Evolutionary conservation across 2,329 filamentous ascomycete genomes (phyloP).

Genomic region (Colletotrichum horii): DNA sequence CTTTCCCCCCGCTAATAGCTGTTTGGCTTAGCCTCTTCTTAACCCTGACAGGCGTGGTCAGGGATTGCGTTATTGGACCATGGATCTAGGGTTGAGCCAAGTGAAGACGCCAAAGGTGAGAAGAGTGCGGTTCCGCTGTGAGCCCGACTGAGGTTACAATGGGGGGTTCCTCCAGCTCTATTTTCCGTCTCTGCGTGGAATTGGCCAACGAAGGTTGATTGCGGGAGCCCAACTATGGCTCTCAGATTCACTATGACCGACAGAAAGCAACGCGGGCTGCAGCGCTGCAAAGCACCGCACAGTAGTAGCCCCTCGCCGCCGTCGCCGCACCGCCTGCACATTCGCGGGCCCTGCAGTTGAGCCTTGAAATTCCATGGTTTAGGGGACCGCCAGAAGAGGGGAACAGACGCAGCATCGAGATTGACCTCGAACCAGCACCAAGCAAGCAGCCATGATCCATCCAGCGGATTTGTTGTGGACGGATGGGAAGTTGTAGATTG

Average conservation of each 20-base stretch:
- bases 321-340: conserved; percentile 1
- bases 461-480: not conserved
- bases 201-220: not conserved
- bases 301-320: not conserved
- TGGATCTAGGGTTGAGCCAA: conserved; percentile 13
- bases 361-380: not conserved
- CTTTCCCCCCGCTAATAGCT: not conserved
- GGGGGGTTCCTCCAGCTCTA: not conserved
- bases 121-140: not conserved
- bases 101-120: not conserved
- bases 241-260: not conserved
- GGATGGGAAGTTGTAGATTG: not conserved
- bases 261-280: not conserved
- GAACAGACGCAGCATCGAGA: not conserved
- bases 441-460: conserved; percentile 2
- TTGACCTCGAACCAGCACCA: not conserved
- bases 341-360: not conserved
- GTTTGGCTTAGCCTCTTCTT: not conserved
- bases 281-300: not conserved
- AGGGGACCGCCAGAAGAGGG: not conserved
- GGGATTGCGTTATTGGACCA: conserved; percentile 4
- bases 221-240: not conserved
- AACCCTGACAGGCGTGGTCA: conserved; percentile 1
- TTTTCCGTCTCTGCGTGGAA: not conserved
- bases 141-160: not conserved